A percentile compares a stretch with the other conserved stretches of the same genome.
Conservation (phyloP, 31 red algal species). For the Odonthalia washingtoniensis region DNA sequence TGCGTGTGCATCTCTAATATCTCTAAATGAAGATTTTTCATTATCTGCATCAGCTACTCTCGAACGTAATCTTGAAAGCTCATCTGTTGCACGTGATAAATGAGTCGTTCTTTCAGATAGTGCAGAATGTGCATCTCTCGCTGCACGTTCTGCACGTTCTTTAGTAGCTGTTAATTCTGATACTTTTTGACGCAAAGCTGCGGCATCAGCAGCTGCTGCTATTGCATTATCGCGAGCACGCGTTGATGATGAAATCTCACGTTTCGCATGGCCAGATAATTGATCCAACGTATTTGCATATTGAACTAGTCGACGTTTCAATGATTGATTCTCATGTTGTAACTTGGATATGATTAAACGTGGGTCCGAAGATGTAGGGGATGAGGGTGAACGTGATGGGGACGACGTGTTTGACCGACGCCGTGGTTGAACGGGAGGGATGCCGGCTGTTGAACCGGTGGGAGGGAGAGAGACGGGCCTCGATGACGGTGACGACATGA, state of each 20-base stretch:
- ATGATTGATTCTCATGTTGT: conserved; percentile 62
- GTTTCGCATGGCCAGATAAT: conserved; percentile 57
- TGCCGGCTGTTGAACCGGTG: too few species aligned
- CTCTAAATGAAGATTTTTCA: not conserved
- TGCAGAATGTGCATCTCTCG: conserved; percentile 5
- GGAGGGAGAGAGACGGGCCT: too few species aligned
- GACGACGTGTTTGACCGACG: too few species aligned
- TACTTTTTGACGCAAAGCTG: conserved; percentile 50
- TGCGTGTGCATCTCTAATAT: conserved; percentile 6
- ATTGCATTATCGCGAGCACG: conserved; percentile 71
- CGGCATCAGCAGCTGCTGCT: conserved; percentile 52
- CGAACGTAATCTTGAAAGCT: conserved; percentile 14
- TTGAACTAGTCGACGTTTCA: conserved; percentile 66
- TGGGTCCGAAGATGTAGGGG: conserved; percentile 11
- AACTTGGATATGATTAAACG: conserved; percentile 22
- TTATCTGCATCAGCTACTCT: conserved; percentile 28
- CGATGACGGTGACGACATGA: too few species aligned
- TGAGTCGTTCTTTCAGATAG: not conserved
- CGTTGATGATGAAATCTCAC: conserved; percentile 61
- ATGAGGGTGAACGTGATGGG: not conserved
- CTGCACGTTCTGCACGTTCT: conserved; percentile 2
- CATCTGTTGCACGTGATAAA: conserved; percentile 9
- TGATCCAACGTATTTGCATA: conserved; percentile 73
- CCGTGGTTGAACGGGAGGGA: too few species aligned
- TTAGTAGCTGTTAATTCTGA: conserved; percentile 14